Evolutionary conservation across 2,329 filamentous ascomycete genomes (phyloP).

Genomic region (Elsinoe batatas): DNA sequence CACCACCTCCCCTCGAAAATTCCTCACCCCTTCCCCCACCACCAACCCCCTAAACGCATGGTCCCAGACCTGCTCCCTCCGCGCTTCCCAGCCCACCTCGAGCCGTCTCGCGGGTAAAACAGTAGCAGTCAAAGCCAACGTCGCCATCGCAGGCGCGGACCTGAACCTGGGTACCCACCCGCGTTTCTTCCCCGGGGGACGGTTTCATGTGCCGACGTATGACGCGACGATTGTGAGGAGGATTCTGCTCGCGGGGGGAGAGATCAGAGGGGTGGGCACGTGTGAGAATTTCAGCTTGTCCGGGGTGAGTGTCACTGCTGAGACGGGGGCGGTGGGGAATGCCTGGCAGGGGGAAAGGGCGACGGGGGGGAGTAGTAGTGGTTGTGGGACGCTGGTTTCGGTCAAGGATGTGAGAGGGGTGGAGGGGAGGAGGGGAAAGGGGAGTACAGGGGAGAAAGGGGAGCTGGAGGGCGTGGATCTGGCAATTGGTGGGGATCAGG

Average conservation of each 20-base stretch:
- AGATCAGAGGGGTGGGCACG: conserved; percentile 35
- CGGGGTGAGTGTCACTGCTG: conserved; percentile 34
- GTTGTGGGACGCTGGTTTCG: conserved; percentile 27
- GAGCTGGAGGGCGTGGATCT: conserved; percentile 27
- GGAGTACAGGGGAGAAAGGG: conserved; percentile 19
- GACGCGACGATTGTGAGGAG: conserved; percentile 39
- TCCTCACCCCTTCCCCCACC: conserved; percentile 1
- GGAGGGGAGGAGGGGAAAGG: conserved; percentile 16
- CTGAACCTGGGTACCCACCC: conserved; percentile 35
- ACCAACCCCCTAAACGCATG: conserved; percentile 36
- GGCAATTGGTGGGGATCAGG: conserved; percentile 28
- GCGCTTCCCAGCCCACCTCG: conserved; percentile 20
- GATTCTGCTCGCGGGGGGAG: conserved; percentile 34
- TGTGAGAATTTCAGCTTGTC: conserved; percentile 41
- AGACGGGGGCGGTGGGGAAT: conserved; percentile 38
- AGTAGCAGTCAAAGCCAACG: conserved; percentile 41
- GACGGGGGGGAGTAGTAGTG: conserved; percentile 29
- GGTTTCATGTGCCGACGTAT: conserved; percentile 27
- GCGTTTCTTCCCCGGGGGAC: conserved; percentile 30
- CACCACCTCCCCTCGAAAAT: conserved; percentile 12
- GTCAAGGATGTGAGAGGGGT: conserved; percentile 23
- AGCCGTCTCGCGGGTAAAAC: conserved; percentile 23
- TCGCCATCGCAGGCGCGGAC: conserved; percentile 36
- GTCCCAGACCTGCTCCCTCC: conserved; percentile 30
- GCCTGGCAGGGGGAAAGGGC: conserved; percentile 28